A percentile compares a stretch with the other conserved stretches of the same genome.
phyloP scores from a whole-genome alignment of 331 rosid species.

The Spiraea crenata region DNA sequence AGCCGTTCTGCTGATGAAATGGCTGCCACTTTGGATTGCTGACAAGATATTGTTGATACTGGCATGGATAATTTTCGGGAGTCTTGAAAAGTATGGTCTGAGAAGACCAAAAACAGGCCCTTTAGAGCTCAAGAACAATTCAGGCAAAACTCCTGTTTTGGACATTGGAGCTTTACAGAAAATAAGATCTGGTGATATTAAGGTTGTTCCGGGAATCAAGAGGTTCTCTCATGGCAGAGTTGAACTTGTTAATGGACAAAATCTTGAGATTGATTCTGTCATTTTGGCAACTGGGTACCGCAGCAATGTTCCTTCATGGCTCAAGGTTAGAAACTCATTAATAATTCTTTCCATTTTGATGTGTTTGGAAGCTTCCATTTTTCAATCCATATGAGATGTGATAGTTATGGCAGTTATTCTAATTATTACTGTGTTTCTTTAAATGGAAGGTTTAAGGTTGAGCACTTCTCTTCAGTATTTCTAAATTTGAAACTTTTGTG shows the following conservation, averaged over 20 bases:
- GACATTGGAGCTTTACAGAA: constrained; percentile 80
- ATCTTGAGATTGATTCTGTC: constrained; percentile 67
- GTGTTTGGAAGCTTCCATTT: constrained; percentile 5
- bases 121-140: constrained; percentile 66
- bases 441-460: background rate
- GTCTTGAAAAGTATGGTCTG: constrained; percentile 60
- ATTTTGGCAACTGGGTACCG: constrained; percentile 90
- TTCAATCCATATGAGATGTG: constrained; percentile 42
- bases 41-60: constrained; percentile 69
- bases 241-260: constrained; percentile 62
- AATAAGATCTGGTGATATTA: constrained; percentile 64
- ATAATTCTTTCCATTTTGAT: background rate
- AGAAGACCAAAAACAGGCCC: constrained; percentile 69
- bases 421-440: background rate
- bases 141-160: constrained; percentile 84
- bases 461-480: background rate
- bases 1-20: constrained; percentile 58
- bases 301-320: constrained; percentile 97
- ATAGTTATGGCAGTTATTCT: constrained; percentile 40
- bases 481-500: constrained; percentile 11
- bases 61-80: constrained; percentile 60
- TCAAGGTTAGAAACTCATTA: constrained; percentile 54
- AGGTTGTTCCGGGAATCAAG: constrained; percentile 79
- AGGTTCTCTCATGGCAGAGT: constrained; percentile 57
- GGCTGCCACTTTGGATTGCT: constrained; percentile 64